These are phyloP conservation scores for Citeromyces siamensis DNA, from an alignment of 1,139 yeast species.

Conservation along the genomic window DNA sequence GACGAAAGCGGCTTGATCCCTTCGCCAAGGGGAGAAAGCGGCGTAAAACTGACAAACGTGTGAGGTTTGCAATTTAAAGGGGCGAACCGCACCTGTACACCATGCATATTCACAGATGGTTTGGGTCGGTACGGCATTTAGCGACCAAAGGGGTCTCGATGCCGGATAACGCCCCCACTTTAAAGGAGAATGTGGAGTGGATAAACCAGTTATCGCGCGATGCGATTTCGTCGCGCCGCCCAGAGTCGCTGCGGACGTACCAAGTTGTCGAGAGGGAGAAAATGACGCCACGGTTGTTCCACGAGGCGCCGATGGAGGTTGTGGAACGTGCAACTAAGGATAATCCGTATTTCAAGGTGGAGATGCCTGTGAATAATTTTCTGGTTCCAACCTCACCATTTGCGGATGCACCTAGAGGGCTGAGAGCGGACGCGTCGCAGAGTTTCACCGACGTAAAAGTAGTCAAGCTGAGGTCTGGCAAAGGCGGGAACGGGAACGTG, in stretches of 20 bases:
- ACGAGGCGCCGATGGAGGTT: slow-evolving; percentile 8
- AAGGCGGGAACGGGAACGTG: slow-evolving; percentile 82
- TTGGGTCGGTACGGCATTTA: too few species aligned
- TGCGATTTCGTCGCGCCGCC: not conserved
- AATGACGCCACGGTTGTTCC: slow-evolving; percentile 10
- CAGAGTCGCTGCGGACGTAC: not conserved
- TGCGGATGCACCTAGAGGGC: slow-evolving; percentile 19
- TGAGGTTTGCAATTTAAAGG: not conserved
- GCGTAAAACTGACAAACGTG: not conserved
- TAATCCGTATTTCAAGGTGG: slow-evolving; percentile 17
- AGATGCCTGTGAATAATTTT: slow-evolving; percentile 24
- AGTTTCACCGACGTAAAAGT: slow-evolving; percentile 52
- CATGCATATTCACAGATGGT: not conserved
- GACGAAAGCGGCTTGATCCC: not conserved
- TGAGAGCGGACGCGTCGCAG: slow-evolving; percentile 22
- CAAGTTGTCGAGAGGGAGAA: slow-evolving; percentile 6
- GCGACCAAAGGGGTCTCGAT: slow-evolving; percentile 3
- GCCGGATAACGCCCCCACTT: slow-evolving; percentile 36
- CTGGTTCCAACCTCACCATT: slow-evolving; percentile 26
- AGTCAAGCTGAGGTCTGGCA: slow-evolving; percentile 60
- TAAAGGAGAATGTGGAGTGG: slow-evolving; percentile 34
- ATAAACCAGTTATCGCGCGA: slow-evolving; percentile 14
- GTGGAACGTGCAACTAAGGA: slow-evolving; percentile 9
- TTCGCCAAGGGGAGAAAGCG: too few species aligned
- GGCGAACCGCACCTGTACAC: too few species aligned